phyloP scores from a whole-genome alignment of 1,284 basidiomycete genomes.

The Ustilago crameri region DNA sequence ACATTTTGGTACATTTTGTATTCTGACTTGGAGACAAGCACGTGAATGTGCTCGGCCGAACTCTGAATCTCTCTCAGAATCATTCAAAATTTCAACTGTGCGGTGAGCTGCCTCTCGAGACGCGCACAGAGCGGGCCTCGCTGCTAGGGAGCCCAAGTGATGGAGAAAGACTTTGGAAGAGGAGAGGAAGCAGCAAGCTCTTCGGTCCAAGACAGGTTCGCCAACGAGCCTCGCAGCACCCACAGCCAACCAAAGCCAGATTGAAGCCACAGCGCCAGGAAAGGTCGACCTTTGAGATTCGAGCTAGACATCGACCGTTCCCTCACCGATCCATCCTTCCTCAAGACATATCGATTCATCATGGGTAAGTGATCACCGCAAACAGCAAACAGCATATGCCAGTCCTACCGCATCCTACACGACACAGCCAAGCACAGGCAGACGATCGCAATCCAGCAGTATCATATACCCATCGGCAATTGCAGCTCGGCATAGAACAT shows the following conservation, averaged over 20 bases:
- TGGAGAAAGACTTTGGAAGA: neutral
- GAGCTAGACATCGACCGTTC: slow-evolving; percentile 50
- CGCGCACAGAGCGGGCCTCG: too few species aligned
- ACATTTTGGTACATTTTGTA: too few species aligned
- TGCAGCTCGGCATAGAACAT: slow-evolving; percentile 1
- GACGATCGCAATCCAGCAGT: neutral
- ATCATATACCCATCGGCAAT: slow-evolving; percentile 2
- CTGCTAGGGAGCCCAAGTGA: too few species aligned
- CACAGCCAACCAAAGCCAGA: neutral
- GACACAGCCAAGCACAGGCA: neutral
- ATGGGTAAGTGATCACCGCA: slow-evolving; percentile 50
- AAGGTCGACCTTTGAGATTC: slow-evolving; percentile 24
- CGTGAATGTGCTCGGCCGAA: too few species aligned
- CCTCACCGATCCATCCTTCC: slow-evolving; percentile 50
- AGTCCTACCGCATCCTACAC: slow-evolving; percentile 25
- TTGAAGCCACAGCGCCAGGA: neutral
- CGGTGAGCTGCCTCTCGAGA: neutral
- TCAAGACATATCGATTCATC: slow-evolving; percentile 57
- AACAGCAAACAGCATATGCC: slow-evolving; percentile 22
- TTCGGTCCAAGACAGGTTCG: too few species aligned
- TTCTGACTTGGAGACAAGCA: too few species aligned
- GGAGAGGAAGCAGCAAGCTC: neutral
- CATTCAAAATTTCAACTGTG: neutral
- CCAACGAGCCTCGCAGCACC: neutral
- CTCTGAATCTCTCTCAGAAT: too few species aligned